Evolutionary conservation across 768 basidiomycete genomes (phyloP).

Genomic region (Tulasnella sp.): DNA sequence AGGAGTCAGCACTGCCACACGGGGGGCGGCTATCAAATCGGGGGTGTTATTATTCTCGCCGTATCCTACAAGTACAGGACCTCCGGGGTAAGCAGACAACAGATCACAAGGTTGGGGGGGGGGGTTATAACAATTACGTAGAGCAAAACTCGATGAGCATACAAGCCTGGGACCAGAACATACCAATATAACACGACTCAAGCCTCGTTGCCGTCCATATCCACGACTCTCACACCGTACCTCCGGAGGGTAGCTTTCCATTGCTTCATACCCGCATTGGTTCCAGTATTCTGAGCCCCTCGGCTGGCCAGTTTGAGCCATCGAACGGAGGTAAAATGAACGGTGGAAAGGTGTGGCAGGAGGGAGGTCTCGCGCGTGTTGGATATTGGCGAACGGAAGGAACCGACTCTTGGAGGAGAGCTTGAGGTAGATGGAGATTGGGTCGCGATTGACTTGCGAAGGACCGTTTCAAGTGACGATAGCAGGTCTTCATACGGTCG

Average conservation of each 20-base stretch:
- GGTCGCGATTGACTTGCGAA: constrained; percentile 2
- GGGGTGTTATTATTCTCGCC: constrained; percentile 9
- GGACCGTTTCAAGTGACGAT: constrained; percentile 3
- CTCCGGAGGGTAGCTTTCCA: constrained; percentile 27
- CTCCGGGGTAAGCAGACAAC: background rate
- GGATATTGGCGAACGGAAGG: constrained; percentile 22
- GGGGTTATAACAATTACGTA: background rate
- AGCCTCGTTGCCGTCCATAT: constrained; percentile 32
- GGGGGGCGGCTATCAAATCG: background rate
- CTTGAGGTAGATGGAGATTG: background rate
- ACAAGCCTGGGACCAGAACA: background rate
- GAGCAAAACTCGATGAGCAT: background rate
- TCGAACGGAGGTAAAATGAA: constrained; percentile 19
- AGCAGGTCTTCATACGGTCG: constrained; percentile 25
- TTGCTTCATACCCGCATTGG: constrained; percentile 32
- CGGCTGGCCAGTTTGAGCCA: constrained; percentile 28
- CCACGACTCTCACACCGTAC: constrained; percentile 27
- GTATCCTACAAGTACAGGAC: background rate
- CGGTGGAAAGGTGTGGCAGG: constrained; percentile 11
- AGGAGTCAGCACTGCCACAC: constrained; percentile 7
- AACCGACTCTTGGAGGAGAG: background rate
- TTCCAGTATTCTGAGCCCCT: constrained; percentile 30
- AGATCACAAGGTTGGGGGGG: background rate
- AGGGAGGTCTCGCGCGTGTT: constrained; percentile 23
- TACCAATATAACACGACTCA: constrained; percentile 19